Evolutionary conservation across 768 basidiomycete genomes (phyloP), one percentile per base, ranked within the genome.

Genomic region (Xerocomus potaroensis): DNA sequence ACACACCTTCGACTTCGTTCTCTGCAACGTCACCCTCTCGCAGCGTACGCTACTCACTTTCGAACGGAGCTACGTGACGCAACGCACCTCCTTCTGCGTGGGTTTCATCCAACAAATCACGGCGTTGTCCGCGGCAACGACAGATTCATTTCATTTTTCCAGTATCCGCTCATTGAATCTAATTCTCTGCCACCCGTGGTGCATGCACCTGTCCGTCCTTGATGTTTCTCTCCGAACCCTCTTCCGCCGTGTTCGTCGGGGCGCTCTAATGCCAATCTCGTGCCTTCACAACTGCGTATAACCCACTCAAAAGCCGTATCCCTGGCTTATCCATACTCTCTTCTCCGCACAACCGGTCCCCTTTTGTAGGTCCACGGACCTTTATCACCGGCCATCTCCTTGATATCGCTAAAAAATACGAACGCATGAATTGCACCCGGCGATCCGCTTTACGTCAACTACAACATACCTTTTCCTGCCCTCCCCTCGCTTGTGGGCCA

Each of bases 401-500:
- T 47, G 59, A 54, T 59, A 59, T 39, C 54, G 49, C 46, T 45
- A 34, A 48, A 36, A n/a, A 41, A 35, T 5, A 3, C 16, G 4
- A 12, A 53, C 59, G 57, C 52, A 57, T 53, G 56, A 50, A 49
- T 2, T 48, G 34, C 56, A 49, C 40, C 37, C 42, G 49, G 50
- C 52, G 49, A 55, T 61, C 49, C 55, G 50, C 43, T 46, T 63
- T 59, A 63, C 62, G 62, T 63, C 62, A 63, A 53, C 41, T 31
- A 5, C 40, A 50, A 57, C 62, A 64, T 57, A 55, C 62, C 55
- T 38, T 49, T 57, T 43, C 62, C 62, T 63, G 62, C 62, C 60
- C 53, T 51, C 47, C 19, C 39, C 47, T 63, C 62, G 61, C 59
- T 62, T 64, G 54, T 58, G 61, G 60, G 56, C 51, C 52, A 57